Evolutionary conservation across 2,329 filamentous ascomycete species (phyloP).

Genomic region (Curvularia eragrostidis): DNA sequence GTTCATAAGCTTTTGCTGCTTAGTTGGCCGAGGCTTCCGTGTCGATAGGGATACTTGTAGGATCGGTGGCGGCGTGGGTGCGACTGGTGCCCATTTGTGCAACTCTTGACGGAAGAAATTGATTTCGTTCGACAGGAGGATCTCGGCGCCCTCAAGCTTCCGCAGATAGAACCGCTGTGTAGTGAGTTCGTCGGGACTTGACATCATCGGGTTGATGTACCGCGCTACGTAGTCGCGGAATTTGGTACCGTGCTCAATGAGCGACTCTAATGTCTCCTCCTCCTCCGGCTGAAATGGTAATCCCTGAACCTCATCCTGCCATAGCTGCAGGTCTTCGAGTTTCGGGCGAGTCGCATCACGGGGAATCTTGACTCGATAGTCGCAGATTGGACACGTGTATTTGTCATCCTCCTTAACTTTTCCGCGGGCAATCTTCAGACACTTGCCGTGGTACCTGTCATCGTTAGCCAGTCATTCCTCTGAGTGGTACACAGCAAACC

Average conservation of each 20-base stretch:
- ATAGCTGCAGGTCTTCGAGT: constrained; percentile 82
- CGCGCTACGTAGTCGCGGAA: constrained; percentile 83
- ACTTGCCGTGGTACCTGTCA: constrained; percentile 94
- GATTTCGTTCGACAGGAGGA: constrained; percentile 89
- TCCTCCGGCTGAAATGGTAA: constrained; percentile 97
- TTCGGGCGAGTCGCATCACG: constrained; percentile 95
- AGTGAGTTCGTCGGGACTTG: constrained; percentile 83
- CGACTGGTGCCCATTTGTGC: constrained; percentile 92
- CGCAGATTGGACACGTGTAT: constrained; percentile 97
- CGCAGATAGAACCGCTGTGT: constrained; percentile 93
- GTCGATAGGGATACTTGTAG: constrained; percentile 89
- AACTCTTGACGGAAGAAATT: constrained; percentile 97
- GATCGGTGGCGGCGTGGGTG: constrained; percentile 82
- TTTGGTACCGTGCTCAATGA: constrained; percentile 81
- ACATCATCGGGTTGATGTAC: constrained; percentile 81
- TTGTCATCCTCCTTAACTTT: constrained; percentile 99
- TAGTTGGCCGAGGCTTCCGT: constrained; percentile 92
- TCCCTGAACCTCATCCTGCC: constrained; percentile 80
- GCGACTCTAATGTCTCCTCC: constrained; percentile 82
- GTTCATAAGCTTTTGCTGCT: constrained; percentile 92
- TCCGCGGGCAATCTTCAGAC: constrained; percentile 93
- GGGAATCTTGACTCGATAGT: constrained; percentile 96
- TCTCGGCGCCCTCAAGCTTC: constrained; percentile 96
- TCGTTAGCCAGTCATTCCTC: constrained; percentile 31
- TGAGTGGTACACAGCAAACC: constrained; percentile 45